Percentiles rank a stretch among this genome's conserved stretches.
Evolutionary conservation across 768 basidiomycete species (phyloP).

Genomic region (Leccinum obscurum): DNA sequence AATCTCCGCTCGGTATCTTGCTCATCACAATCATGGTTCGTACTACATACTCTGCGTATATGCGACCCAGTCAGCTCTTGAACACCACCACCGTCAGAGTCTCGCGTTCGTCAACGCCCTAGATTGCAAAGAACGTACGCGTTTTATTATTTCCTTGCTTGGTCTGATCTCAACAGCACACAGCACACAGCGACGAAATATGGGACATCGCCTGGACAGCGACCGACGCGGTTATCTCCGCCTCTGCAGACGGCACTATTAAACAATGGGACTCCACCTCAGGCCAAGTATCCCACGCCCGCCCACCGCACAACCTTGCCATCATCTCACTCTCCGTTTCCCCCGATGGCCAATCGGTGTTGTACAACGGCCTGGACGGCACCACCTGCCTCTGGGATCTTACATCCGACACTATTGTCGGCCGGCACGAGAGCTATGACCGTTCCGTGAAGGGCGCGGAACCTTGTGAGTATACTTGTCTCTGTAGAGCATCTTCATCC

Average conservation of each 20-base stretch:
- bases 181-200: slow-evolving; percentile 78
- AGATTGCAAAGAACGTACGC: slow-evolving; percentile 75
- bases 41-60: slow-evolving; percentile 11
- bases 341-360: slow-evolving; percentile 59
- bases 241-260: slow-evolving; percentile 76
- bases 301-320: slow-evolving; percentile 79
- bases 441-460: slow-evolving; percentile 55
- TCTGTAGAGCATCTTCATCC: not conserved
- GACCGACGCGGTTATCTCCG: slow-evolving; percentile 62
- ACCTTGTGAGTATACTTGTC: slow-evolving; percentile 54
- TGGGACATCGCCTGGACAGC: slow-evolving; percentile 79
- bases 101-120: slow-evolving; percentile 71
- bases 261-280: slow-evolving; percentile 70
- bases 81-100: slow-evolving; percentile 46
- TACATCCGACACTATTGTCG: slow-evolving; percentile 56
- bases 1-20: slow-evolving; percentile 54
- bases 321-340: slow-evolving; percentile 79
- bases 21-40: slow-evolving; percentile 33
- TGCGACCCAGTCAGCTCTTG: slow-evolving; percentile 7
- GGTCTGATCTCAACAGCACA: slow-evolving; percentile 11
- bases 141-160: slow-evolving; percentile 1
- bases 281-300: slow-evolving; percentile 60
- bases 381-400: slow-evolving; percentile 77
- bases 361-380: slow-evolving; percentile 86
- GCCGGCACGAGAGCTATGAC: slow-evolving; percentile 72